Base-by-base conservation (phyloP, 2,329 filamentous ascomycete genomes). In the Dactylonectria estremocensis region DNA sequence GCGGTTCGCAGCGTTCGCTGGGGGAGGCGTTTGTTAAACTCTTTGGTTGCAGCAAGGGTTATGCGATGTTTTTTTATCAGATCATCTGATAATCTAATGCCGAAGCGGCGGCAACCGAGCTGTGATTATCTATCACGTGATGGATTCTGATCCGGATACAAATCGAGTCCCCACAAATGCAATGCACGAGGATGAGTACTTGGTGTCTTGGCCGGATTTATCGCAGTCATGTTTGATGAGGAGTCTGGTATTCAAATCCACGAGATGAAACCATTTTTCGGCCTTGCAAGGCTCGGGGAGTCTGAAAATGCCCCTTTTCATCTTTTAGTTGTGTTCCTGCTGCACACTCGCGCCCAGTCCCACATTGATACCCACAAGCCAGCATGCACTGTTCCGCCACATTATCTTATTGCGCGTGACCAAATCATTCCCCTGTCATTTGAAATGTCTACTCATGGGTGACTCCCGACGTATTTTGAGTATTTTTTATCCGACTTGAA, bases 11-110 rank as follows among this genome's bases (percentile, higher is more conserved):
- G 58, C 56, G 49, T 61, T 61, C 43, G 40, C 57, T 50, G 28
- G 40, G 37, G 43, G 43, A 31, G 57, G 49, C 45, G 46, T 40
- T 24, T n/a, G 24, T 31, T n/a, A n/a, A 43, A 28, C 24, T 28
- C 7, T 28, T 7, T 28, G 24, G 49, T 53, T 43, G 22, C 33
- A 6, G 50, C 35, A 48, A 56, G 64, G 59, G 37, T 59, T 20
- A 33, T 69, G 71, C 52, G 73, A 68, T 64, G 50, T 65, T 71
- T 72, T 70, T 73, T 76, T 77, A 77, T 77, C 75, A 69, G 75
- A 77, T 77, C 54, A 77, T 77, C 75, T 70, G 75, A 77, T 77
- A 77, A 77, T 46, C 45, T 28, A 10, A 7, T 11, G 22, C 14
- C 11, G n/a, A 31, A 35, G 18, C 50, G 50, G 50, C n/a, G n/a